Conservation (phyloP, 306 rosid species). For the Cicer chorassanicum region DNA sequence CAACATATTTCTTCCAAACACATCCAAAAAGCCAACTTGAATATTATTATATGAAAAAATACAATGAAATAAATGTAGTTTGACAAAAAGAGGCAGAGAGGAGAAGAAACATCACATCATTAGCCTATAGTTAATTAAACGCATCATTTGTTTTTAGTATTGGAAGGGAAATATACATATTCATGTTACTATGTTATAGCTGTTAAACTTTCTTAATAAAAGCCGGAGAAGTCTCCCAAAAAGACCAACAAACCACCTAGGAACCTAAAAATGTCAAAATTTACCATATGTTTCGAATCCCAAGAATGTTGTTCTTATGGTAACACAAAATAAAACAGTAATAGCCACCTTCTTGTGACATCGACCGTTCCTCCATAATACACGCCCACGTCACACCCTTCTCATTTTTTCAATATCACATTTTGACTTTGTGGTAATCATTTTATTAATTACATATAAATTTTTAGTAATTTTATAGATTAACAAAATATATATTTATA, state of each 20-base stretch:
- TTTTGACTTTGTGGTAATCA: too few relatives aligned
- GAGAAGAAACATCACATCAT: slow-evolving; percentile 48
- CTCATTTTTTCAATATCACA: slow-evolving; percentile 39
- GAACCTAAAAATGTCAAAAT: slow-evolving; percentile 36
- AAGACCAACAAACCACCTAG: slow-evolving; percentile 17
- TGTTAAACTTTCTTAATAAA: slow-evolving; percentile 9
- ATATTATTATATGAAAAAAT: slow-evolving; percentile 14
- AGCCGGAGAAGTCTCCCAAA: neutral
- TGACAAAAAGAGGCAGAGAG: slow-evolving; percentile 4
- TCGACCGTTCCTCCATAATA: slow-evolving; percentile 62
- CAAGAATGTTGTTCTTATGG: slow-evolving; percentile 33
- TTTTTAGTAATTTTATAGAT: too few relatives aligned
- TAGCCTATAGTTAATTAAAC: slow-evolving; percentile 47
- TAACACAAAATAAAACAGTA: slow-evolving; percentile 46
- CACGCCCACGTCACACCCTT: slow-evolving; percentile 52
- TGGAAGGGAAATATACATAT: slow-evolving; percentile 41
- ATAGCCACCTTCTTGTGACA: slow-evolving; percentile 57
- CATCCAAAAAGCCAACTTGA: slow-evolving; percentile 52
- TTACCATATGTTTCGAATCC: slow-evolving; percentile 38
- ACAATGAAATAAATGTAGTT: slow-evolving; percentile 29
- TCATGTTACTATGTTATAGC: slow-evolving; percentile 16
- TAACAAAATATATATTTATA: too few relatives aligned
- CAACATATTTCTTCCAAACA: slow-evolving; percentile 17
- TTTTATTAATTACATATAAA: too few relatives aligned
- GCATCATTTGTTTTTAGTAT: slow-evolving; percentile 55